Evolutionary conservation across 306 rosid genomes (phyloP).

Genomic region (Hippophae tibetana): DNA sequence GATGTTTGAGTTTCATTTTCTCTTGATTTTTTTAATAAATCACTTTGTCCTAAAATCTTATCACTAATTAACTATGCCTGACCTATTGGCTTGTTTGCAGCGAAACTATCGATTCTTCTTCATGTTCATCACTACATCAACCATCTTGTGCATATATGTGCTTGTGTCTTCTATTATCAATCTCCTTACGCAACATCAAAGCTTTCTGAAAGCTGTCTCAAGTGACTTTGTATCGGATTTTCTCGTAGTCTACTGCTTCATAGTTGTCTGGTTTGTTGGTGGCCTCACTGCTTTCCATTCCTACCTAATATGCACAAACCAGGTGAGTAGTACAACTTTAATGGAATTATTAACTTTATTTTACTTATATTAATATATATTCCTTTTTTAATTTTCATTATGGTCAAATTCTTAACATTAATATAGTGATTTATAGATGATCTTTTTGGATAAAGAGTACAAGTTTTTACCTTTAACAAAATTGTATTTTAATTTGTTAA

Average conservation of each 20-base stretch:
- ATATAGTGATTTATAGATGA: no score
- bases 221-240: conserved; percentile 52
- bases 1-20: not conserved
- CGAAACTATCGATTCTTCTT: conserved; percentile 87
- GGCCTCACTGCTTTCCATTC: conserved; percentile 90
- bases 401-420: no score
- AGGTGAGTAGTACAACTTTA: conserved; percentile 24
- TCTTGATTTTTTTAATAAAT: not conserved
- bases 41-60: not conserved
- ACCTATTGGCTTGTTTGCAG: conserved; percentile 41
- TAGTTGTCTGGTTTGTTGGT: conserved; percentile 90
- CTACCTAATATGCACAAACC: conserved; percentile 75
- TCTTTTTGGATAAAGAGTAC: no score
- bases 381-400: no score
- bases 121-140: conserved; percentile 79
- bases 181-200: conserved; percentile 17
- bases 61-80: conserved; percentile 16
- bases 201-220: conserved; percentile 29
- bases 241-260: conserved; percentile 62
- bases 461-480: no score
- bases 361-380: no score
- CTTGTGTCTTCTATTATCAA: conserved; percentile 54
- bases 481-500: no score
- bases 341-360: no score
- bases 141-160: conserved; percentile 72